phyloP scores from a whole-genome alignment of 1,139 yeast genomes.

The Magnusiomyces fungicola region DNA sequence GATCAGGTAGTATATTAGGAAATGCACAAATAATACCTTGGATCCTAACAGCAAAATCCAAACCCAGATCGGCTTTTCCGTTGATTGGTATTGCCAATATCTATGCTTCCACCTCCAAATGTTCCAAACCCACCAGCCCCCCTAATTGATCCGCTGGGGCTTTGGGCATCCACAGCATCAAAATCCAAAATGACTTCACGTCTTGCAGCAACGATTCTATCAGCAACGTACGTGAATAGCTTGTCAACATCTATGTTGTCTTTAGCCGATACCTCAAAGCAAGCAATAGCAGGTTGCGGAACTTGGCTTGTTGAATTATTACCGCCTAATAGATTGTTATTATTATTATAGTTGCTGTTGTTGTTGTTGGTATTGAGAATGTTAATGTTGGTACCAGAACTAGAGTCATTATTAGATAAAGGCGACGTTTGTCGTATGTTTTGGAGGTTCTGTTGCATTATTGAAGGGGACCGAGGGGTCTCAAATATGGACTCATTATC shows the following conservation, averaged over 20 bases:
- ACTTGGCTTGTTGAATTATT: neutral
- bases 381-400: neutral
- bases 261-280: slow-evolving; percentile 21
- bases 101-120: neutral
- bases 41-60: neutral
- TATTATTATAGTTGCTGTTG: neutral
- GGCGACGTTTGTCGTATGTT: neutral
- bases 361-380: neutral
- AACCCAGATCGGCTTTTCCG: neutral
- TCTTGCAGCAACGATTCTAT: slow-evolving; percentile 7
- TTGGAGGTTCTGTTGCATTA: neutral
- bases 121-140: neutral
- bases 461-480: neutral
- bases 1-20: neutral
- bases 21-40: neutral
- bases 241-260: slow-evolving; percentile 16
- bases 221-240: slow-evolving; percentile 17
- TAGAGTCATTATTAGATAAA: too few species aligned
- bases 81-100: neutral
- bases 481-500: neutral
- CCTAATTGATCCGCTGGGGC: neutral
- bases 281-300: slow-evolving; percentile 6
- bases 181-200: slow-evolving; percentile 2
- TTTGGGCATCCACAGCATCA: slow-evolving; percentile 2
- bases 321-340: neutral